Percentiles rank a stretch among this genome's conserved stretches.
These are phyloP conservation scores for Gloeopeniophorella convolvens DNA, from an alignment of 768 basidiomycete species.

Conservation along the genomic window DNA sequence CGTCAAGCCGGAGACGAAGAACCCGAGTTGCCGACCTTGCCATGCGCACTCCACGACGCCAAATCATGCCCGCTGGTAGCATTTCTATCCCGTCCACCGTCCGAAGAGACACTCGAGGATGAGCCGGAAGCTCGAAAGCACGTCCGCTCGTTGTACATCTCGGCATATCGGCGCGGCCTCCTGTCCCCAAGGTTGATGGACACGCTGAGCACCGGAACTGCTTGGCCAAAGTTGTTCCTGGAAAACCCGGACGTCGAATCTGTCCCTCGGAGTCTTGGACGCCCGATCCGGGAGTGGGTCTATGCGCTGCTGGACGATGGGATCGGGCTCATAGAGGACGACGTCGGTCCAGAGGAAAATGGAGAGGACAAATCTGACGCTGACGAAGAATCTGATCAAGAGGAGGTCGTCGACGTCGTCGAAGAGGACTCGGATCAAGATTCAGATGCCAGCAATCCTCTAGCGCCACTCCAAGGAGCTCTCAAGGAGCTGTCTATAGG, in stretches of 20 bases:
- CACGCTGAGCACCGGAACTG: slow-evolving; percentile 52
- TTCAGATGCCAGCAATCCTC: slow-evolving; percentile 38
- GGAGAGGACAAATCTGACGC: slow-evolving; percentile 22
- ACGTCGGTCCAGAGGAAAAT: slow-evolving; percentile 21
- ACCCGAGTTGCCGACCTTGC: slow-evolving; percentile 46
- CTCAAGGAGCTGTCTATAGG: slow-evolving; percentile 48
- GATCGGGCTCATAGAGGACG: slow-evolving; percentile 47
- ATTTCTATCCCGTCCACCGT: slow-evolving; percentile 41
- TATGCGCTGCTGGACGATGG: slow-evolving; percentile 65
- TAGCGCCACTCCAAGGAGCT: slow-evolving; percentile 66
- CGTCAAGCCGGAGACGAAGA: slow-evolving; percentile 38
- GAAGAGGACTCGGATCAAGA: slow-evolving; percentile 53
- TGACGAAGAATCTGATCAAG: slow-evolving; percentile 42
- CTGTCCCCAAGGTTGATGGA: slow-evolving; percentile 56
- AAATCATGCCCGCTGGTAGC: slow-evolving; percentile 50
- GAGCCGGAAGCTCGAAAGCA: slow-evolving; percentile 6
- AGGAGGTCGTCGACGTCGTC: slow-evolving; percentile 64
- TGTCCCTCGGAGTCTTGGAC: slow-evolving; percentile 53
- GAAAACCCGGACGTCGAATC: slow-evolving; percentile 73
- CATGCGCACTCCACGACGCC: slow-evolving; percentile 57
- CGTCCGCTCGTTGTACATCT: slow-evolving; percentile 48
- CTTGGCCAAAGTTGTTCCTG: slow-evolving; percentile 68
- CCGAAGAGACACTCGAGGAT: slow-evolving; percentile 6
- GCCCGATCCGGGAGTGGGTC: slow-evolving; percentile 56
- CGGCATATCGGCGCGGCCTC: slow-evolving; percentile 55